Base-by-base conservation (phyloP, 2,329 filamentous ascomycete species). In the Clonostachys chloroleuca region DNA sequence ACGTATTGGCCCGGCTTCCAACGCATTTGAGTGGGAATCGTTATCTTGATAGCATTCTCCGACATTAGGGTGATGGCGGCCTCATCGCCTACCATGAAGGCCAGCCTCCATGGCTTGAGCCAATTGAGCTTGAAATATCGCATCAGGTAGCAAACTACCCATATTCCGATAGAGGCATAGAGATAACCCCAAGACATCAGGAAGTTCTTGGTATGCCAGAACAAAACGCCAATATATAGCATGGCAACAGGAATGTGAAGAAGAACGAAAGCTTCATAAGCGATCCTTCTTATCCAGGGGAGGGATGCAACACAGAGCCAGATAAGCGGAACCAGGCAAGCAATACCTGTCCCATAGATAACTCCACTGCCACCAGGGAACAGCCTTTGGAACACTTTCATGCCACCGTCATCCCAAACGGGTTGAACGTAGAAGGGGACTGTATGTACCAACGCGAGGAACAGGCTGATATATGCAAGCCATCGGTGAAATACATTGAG, bases 191-290 rank as follows among this genome's bases (percentile, higher is more conserved):
- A 96, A 0, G 92, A 95, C 47, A 84, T 85, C 36, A 96, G 78
- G 56, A 88, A 95, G 66, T 96, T 96, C 66, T 92, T 87, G 58
- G 89, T 94, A 65, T 97, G 92, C 92, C 92, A 97, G 69, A 97
- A 95, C 30, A 97, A 76, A 62, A 95, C 79, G 2, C 78, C 92
- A 7, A 96, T 72, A 59, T 94, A 95, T 13, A 88, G 72, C 37
- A 92, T 79, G 1, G 89, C 86, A 10, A 90, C 86, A 0, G 92
- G 91, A 0, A 92, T 81, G 60, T 97, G 92, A 4, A 95, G 70
- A 33, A 86, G 66, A 16, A 92, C 83, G 59, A 97, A 97, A 1
- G 90, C 66, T 63, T 97, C 92, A 65, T 96, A 97, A 54, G 89
- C 85, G 53, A 82, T 74, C 51, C 85, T 77, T 52, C 92, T 81